phyloP scores from a whole-genome alignment of 2,329 filamentous ascomycete species.

The Fusarium anthophilum region DNA sequence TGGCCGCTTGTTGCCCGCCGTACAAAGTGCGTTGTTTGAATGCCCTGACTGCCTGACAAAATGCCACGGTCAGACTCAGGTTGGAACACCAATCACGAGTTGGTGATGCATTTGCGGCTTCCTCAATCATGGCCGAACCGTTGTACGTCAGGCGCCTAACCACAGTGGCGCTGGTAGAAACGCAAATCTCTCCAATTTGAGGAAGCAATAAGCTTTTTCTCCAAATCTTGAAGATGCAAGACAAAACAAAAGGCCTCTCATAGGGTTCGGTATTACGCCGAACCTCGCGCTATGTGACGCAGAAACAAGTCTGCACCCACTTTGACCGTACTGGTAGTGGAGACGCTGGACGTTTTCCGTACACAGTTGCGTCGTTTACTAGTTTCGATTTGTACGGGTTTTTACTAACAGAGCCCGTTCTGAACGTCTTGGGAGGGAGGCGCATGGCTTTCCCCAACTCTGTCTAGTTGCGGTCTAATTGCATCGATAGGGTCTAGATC shows the following conservation, averaged over 20 bases:
- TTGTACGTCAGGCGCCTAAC: constrained; percentile 7
- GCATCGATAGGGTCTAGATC: constrained; percentile 26
- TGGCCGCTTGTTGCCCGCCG: constrained; percentile 18
- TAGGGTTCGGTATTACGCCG: constrained; percentile 16
- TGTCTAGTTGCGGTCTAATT: constrained; percentile 12
- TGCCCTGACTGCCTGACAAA: neutral
- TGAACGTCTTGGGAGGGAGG: constrained; percentile 18
- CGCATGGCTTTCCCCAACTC: constrained; percentile 8
- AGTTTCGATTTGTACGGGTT: constrained; percentile 35
- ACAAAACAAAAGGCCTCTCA: neutral
- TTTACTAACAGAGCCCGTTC: constrained; percentile 14
- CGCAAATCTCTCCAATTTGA: neutral
- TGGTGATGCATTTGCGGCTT: neutral
- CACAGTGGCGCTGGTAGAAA: neutral
- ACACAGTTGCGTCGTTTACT: neutral
- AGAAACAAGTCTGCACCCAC: neutral
- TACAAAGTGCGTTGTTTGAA: neutral
- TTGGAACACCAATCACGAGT: neutral
- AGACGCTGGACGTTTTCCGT: neutral
- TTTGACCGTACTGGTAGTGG: neutral
- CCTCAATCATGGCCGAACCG: neutral
- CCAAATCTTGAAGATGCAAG: constrained; percentile 2
- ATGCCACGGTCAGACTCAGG: neutral
- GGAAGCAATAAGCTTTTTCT: constrained; percentile 10
- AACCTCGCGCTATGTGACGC: constrained; percentile 6